These are phyloP conservation scores for Neoboletus subvelutipes DNA, from an alignment of 768 basidiomycete genomes.

Conservation along the genomic window DNA sequence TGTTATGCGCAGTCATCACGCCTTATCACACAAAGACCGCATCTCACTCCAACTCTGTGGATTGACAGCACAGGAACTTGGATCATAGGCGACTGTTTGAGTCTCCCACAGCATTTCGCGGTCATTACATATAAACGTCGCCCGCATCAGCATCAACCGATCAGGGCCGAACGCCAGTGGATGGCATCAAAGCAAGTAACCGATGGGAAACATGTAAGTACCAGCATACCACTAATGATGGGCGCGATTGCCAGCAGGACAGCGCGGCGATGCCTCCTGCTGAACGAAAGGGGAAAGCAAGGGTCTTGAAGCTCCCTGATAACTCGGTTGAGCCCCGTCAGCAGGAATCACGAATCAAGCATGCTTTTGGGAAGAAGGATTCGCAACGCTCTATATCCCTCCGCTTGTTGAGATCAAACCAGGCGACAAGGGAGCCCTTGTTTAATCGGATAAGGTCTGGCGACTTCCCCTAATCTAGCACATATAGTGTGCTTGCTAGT, in stretches of 20 bases:
- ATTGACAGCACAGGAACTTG: no score
- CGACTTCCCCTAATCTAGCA: not conserved
- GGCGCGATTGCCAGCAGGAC: conserved; percentile 2
- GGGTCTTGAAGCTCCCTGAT: not conserved
- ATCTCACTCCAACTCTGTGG: no score
- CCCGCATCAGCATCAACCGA: no score
- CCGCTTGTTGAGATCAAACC: not conserved
- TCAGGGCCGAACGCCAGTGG: not conserved
- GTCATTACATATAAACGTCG: not conserved
- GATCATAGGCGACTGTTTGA: no score
- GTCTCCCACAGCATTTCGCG: not conserved
- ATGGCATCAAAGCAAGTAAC: not conserved
- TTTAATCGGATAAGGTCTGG: not conserved
- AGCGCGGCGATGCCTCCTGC: not conserved
- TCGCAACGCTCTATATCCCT: not conserved
- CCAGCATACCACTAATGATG: not conserved
- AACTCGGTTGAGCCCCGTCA: not conserved
- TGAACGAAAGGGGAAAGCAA: not conserved
- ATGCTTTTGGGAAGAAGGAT: not conserved
- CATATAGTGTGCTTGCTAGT: not conserved
- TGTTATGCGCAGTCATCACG: no score
- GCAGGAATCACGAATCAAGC: not conserved
- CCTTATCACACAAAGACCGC: no score
- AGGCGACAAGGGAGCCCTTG: not conserved
- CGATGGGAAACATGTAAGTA: conserved; percentile 12